phyloP scores from a whole-genome alignment of 2,329 filamentous ascomycete species.

The Penicillium glabrum region DNA sequence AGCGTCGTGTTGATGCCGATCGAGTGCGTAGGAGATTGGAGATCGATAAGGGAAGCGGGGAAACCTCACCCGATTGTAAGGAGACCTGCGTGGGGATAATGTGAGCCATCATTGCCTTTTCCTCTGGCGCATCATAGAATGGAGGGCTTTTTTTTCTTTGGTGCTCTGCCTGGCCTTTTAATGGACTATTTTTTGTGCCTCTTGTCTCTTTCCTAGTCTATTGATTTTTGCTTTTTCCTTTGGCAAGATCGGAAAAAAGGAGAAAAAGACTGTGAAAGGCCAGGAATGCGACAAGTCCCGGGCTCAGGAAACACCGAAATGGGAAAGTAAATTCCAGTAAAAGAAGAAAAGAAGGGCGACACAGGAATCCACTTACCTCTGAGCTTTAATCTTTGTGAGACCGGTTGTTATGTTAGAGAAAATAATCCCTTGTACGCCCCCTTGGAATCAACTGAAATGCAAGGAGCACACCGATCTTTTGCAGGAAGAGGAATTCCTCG shows the following conservation, averaged over 20 bases:
- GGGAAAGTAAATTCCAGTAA: neutral
- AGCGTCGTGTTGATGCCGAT: conserved; percentile 27
- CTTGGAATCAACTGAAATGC: conserved; percentile 12
- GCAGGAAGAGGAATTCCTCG: conserved; percentile 17
- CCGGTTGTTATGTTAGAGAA: conserved; percentile 5
- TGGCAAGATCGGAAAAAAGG: neutral
- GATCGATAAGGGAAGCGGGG: conserved; percentile 23
- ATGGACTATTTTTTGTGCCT: neutral
- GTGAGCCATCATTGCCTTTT: conserved; percentile 28
- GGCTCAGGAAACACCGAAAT: neutral
- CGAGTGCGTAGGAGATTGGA: conserved; percentile 25
- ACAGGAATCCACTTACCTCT: conserved; percentile 6
- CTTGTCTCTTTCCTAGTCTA: neutral
- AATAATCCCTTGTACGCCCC: conserved; percentile 11
- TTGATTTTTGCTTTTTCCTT: neutral
- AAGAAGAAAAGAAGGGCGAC: conserved; percentile 1
- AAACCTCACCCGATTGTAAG: conserved; percentile 21
- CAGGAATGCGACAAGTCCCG: neutral
- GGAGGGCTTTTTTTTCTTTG: neutral
- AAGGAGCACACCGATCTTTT: conserved; percentile 25
- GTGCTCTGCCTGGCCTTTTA: neutral
- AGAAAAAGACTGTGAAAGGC: neutral
- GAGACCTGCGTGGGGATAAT: conserved; percentile 28
- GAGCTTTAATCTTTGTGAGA: conserved; percentile 12
- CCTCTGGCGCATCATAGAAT: neutral